Conservation (phyloP, 257 asterid species). For the Ocimum tenuiflorum region DNA sequence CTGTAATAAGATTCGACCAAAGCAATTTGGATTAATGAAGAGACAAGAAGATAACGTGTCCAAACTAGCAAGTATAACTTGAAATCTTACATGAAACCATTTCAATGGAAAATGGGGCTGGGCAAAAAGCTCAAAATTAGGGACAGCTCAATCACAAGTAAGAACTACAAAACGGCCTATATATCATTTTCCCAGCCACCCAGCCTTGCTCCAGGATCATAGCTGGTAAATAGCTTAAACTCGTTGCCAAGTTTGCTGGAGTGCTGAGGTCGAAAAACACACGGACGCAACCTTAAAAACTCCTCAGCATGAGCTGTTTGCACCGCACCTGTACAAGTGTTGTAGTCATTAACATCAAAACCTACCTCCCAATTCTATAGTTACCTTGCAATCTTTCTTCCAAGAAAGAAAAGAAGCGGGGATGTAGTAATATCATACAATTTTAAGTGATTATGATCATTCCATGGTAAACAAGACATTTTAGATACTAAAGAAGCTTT, state of each 20-base stretch:
- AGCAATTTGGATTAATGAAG: neutral
- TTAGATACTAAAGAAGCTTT: neutral
- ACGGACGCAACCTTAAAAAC: slow-evolving; percentile 67
- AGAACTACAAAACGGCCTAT: slow-evolving; percentile 3
- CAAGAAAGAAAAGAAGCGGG: too few relatives aligned
- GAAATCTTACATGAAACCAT: neutral
- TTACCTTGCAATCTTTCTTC: neutral
- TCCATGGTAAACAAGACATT: neutral
- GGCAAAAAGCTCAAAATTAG: neutral
- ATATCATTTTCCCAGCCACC: slow-evolving; percentile 65
- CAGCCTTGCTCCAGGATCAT: slow-evolving; percentile 69
- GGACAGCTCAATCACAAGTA: slow-evolving; percentile 2
- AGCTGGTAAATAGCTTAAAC: slow-evolving; percentile 80
- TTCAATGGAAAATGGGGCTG: neutral
- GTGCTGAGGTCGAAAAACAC: slow-evolving; percentile 83
- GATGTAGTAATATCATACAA: too few relatives aligned
- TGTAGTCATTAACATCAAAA: neutral
- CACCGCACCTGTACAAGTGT: slow-evolving; percentile 57
- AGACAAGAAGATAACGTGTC: neutral
- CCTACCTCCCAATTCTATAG: neutral
- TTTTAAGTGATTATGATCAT: neutral
- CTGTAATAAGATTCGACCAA: neutral
- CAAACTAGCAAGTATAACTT: neutral
- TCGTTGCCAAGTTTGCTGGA: slow-evolving; percentile 95
- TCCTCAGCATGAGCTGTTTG: slow-evolving; percentile 66